These are phyloP conservation scores for Vickermania ingenoplastis DNA, from an alignment of 208 protist genomes.

Conservation along the genomic window DNA sequence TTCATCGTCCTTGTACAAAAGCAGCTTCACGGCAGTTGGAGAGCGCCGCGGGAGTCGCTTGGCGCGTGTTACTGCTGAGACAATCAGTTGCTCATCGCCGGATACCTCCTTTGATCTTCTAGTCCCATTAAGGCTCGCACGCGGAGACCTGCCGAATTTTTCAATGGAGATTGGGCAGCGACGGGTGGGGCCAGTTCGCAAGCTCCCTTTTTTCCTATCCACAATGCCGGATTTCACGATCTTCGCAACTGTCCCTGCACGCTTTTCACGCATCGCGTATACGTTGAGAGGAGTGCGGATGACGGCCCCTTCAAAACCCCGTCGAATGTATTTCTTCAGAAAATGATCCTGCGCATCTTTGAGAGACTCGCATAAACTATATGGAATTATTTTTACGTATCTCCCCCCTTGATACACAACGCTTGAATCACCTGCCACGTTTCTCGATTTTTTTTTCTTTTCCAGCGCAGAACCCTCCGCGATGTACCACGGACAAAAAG, in stretches of 20 bases:
- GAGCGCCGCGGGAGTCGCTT: conserved; percentile 27
- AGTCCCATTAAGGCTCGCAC: neutral
- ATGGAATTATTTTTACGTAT: conserved; percentile 56
- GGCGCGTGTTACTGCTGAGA: conserved; percentile 18
- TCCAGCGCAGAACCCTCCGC: neutral
- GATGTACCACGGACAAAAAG: conserved; percentile 20
- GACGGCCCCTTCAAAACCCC: conserved; percentile 76
- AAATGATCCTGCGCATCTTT: conserved; percentile 33
- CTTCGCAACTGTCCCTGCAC: conserved; percentile 28
- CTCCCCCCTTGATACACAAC: conserved; percentile 24
- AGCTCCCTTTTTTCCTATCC: neutral
- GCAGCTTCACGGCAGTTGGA: conserved; percentile 64
- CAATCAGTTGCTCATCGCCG: neutral
- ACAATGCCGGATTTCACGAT: conserved; percentile 22
- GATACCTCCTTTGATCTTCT: conserved; percentile 8
- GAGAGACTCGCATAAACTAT: conserved; percentile 41
- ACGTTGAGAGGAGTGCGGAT: conserved; percentile 62
- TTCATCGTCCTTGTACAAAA: conserved; percentile 66
- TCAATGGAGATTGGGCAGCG: neutral
- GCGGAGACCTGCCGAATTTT: neutral
- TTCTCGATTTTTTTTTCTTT: neutral
- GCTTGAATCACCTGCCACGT: neutral
- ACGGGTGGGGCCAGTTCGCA: neutral
- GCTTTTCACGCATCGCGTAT: conserved; percentile 70
- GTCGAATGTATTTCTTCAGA: conserved; percentile 33